Evolutionary conservation across 305 asterid species (phyloP), one percentile per base, ranked within the genome.

Genomic region (Fraxinus greggii): DNA sequence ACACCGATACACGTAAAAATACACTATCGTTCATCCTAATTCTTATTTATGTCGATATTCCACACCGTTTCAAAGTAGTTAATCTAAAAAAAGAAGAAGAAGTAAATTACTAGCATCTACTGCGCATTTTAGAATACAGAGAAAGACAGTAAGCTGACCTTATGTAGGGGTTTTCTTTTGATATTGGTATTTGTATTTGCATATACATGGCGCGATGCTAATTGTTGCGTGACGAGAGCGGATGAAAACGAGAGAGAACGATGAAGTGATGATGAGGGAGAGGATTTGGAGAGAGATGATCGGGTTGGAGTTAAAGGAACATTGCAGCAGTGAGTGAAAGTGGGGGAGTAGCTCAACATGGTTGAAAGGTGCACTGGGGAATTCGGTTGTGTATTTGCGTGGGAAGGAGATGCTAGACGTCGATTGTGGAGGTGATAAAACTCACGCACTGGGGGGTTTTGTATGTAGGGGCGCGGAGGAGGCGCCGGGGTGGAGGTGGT

Each of bases 331-430:
- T 75, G 86, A 70, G 91, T 54, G 51, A 84, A 29, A 32, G 80
- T n/a, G 28, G 88, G 80, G 54, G 85, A 83, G 82, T 72, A 80
- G 76, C 13, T 85, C 81, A 81, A 80, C 91, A 89, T 89, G 82
- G 89, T 83, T 59, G 85, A 70, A 77, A 70, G 26, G 23, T 19
- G 21, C 84, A 84, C 82, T 45, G 84, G 83, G 87, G 81, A 17
- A 4, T 31, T 86, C 45, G 86, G 29, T 78, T 33, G 83, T 35
- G 79, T 75, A 77, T 75, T 76, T 36, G 36, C 19, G 9, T 2
- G 35, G 74, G 19, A 2, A 24, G n/a, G 72, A 63, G n/a, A 23
- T 36, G 35, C 17, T 56, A 56, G 67, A 19, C 12, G 2, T 42
- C 23, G 23, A 35, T 12, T n/a, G 75, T 4, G 75, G 26, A 7